Conservation (phyloP, 306 rosid species). For the Cucumis hystrix region DNA sequence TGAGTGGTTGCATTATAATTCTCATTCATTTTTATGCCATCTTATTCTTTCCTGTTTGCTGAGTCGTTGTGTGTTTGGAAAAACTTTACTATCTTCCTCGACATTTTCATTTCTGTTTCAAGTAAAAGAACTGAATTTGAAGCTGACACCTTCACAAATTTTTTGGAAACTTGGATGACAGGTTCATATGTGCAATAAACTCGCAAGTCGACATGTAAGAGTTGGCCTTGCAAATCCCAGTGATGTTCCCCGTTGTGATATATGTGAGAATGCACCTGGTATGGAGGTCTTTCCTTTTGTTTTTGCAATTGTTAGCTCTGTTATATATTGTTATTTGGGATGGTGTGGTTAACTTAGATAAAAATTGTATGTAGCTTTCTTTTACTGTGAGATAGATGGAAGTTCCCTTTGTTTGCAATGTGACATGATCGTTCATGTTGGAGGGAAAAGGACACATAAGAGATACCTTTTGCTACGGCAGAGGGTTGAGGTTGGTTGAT, state of each 20-base stretch:
- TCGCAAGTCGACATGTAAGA: constrained; percentile 59
- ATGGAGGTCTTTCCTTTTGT: constrained; percentile 2
- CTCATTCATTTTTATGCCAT: neutral
- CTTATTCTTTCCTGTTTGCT: neutral
- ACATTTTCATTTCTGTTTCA: neutral
- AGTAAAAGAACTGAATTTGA: neutral
- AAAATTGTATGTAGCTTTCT: constrained; percentile 46
- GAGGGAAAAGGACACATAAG: constrained; percentile 60
- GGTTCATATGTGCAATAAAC: constrained; percentile 72
- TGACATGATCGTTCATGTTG: constrained; percentile 62
- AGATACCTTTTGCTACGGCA: constrained; percentile 57
- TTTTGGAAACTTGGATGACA: constrained; percentile 6
- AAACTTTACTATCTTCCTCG: neutral
- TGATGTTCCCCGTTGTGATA: constrained; percentile 54
- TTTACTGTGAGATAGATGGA: constrained; percentile 68
- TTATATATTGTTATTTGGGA: neutral
- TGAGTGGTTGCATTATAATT: neutral
- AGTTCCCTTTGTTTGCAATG: constrained; percentile 73
- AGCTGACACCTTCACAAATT: neutral
- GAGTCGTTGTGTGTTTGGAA: neutral
- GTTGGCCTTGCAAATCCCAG: constrained; percentile 59
- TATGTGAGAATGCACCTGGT: constrained; percentile 73
- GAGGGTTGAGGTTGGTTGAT: constrained; percentile 43
- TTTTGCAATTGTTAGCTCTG: neutral
- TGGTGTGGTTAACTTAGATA: neutral